Evolutionary conservation across 805 yeast genomes (phyloP).

Genomic region (Candida alai): DNA sequence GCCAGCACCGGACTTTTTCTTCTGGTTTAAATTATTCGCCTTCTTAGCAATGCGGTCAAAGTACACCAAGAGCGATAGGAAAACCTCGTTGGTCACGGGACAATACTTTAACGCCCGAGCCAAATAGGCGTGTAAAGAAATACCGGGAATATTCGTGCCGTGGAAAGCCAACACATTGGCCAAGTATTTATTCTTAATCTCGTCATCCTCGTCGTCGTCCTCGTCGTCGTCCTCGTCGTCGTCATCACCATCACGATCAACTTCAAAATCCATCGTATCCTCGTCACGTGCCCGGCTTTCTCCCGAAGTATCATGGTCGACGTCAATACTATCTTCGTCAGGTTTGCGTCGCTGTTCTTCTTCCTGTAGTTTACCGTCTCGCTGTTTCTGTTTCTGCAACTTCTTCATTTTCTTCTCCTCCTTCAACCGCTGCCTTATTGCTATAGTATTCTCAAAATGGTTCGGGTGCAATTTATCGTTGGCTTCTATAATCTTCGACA

Average conservation of each 20-base stretch:
- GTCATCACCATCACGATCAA: constrained; percentile 11
- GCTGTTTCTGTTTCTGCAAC: constrained; percentile 16
- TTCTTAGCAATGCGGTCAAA: constrained; percentile 90
- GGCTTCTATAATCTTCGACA: constrained; percentile 84
- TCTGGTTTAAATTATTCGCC: constrained; percentile 50
- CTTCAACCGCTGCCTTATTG: constrained; percentile 33
- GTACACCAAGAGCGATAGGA: constrained; percentile 82
- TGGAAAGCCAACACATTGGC: constrained; percentile 85
- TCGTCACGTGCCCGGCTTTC: constrained; percentile 6
- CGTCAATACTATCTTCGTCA: constrained; percentile 5
- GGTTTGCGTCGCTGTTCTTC: constrained; percentile 2
- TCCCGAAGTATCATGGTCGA: constrained; percentile 5
- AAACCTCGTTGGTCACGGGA: constrained; percentile 97
- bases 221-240: constrained; percentile 17
- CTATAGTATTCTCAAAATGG: constrained; percentile 48
- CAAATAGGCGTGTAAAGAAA: constrained; percentile 82
- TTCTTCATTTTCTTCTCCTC: constrained; percentile 29
- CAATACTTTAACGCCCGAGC: constrained; percentile 92
- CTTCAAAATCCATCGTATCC: constrained; percentile 8
- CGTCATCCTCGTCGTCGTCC: constrained; percentile 36
- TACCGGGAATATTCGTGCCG: constrained; percentile 96
- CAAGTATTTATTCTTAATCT: constrained; percentile 47
- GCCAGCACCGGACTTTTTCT: constrained; percentile 12
- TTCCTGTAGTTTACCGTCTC: constrained; percentile 2
- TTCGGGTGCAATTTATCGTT: constrained; percentile 81